Conservation (phyloP, 2,329 filamentous ascomycete species). For the Keithomyces neogunnii region DNA sequence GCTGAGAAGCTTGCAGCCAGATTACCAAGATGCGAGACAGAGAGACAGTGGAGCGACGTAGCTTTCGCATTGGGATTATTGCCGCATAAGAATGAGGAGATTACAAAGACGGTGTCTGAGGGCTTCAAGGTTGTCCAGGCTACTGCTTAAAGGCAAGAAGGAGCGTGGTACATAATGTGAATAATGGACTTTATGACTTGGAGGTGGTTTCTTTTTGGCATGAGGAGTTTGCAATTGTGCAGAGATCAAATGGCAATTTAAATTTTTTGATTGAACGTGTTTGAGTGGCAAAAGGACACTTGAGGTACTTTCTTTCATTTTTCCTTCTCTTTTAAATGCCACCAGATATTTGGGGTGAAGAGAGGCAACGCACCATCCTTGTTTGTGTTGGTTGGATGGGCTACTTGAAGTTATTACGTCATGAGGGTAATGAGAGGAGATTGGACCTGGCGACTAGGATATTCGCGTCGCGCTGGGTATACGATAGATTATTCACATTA, state of each 20-base stretch:
- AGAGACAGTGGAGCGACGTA: constrained; percentile 96
- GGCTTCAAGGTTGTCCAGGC: constrained; percentile 67
- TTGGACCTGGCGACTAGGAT: too few species aligned
- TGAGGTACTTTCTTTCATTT: too few species aligned
- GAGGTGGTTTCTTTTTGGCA: neutral
- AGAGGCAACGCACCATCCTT: too few species aligned
- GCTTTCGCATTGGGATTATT: constrained; percentile 83
- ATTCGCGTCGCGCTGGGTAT: too few species aligned
- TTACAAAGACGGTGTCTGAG: constrained; percentile 64
- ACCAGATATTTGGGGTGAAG: too few species aligned
- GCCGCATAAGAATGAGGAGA: constrained; percentile 90
- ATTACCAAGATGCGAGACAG: constrained; percentile 76
- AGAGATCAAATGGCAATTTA: neutral
- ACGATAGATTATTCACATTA: too few species aligned
- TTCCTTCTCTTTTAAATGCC: too few species aligned
- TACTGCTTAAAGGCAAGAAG: constrained; percentile 36
- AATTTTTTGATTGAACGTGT: neutral
- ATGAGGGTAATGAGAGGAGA: too few species aligned
- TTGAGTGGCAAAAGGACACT: neutral
- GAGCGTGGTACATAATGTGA: neutral
- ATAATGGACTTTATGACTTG: neutral
- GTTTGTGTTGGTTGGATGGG: too few species aligned
- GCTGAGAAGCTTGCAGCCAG: constrained; percentile 87
- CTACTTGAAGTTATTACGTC: too few species aligned
- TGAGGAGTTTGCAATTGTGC: neutral